phyloP scores from a whole-genome alignment of 2,329 filamentous ascomycete genomes.

The Aspergillus vadensis region DNA sequence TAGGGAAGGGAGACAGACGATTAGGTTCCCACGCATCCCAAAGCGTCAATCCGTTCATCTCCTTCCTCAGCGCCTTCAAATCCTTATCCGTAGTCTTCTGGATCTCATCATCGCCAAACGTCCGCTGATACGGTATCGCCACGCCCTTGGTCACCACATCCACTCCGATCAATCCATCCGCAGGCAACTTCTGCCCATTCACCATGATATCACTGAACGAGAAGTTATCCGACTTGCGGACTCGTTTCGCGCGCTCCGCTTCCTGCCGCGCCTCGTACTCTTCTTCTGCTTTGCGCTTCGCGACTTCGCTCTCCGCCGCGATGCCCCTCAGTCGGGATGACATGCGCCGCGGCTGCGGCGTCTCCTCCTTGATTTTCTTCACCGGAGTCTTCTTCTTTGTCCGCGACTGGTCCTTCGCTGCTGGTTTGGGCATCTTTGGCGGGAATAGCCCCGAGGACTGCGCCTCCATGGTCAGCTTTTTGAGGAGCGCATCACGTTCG shows the following conservation, averaged over 20 bases:
- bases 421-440: constrained; percentile 53
- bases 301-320: constrained; percentile 66
- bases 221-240: constrained; percentile 67
- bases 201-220: constrained; percentile 76
- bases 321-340: constrained; percentile 65
- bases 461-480: constrained; percentile 69
- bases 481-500: constrained; percentile 78
- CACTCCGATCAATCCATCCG: constrained; percentile 64
- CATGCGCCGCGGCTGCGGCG: constrained; percentile 57
- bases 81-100: constrained; percentile 76
- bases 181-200: constrained; percentile 72
- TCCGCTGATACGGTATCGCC: constrained; percentile 78
- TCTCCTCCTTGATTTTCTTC: constrained; percentile 64
- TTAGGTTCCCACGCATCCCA: constrained; percentile 85
- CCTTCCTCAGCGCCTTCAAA: constrained; percentile 70
- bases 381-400: constrained; percentile 49
- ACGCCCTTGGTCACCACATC: constrained; percentile 64
- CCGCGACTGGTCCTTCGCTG: constrained; percentile 50
- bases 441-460: constrained; percentile 69
- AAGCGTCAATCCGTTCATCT: constrained; percentile 74
- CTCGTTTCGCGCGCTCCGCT: constrained; percentile 62
- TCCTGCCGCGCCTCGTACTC: constrained; percentile 60
- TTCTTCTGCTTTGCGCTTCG: constrained; percentile 69
- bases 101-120: constrained; percentile 82
- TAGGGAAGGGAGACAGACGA: constrained; percentile 52